Percentiles rank a stretch among this genome's conserved stretches.
phyloP scores from a whole-genome alignment of 768 basidiomycete species.

The Panellus pusillus region DNA sequence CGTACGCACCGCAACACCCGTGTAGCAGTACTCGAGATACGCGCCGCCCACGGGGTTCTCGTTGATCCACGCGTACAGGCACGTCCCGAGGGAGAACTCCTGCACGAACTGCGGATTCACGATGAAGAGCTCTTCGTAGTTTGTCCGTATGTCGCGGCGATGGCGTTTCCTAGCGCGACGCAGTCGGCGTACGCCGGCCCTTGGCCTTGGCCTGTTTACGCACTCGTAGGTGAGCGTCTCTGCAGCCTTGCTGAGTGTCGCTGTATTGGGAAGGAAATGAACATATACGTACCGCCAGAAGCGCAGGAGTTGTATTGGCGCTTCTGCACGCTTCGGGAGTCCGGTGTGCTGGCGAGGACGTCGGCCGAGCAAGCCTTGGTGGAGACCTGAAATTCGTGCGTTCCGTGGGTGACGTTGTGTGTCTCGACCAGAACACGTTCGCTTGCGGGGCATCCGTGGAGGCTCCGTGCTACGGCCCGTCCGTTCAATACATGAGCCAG shows the following conservation, averaged over 20 bases:
- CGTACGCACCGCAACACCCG: neutral
- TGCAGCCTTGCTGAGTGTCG: neutral
- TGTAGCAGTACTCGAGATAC: conserved; percentile 1
- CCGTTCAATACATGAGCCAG: neutral
- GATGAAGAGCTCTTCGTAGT: neutral
- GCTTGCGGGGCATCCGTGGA: neutral
- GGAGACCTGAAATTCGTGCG: conserved; percentile 7
- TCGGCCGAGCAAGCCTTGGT: conserved; percentile 10
- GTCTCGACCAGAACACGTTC: conserved; percentile 3
- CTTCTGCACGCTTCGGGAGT: neutral
- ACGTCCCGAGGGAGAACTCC: conserved; percentile 13
- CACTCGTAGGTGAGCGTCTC: neutral
- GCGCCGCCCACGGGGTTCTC: conserved; percentile 6
- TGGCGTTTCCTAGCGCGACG: neutral
- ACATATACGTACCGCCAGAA: neutral
- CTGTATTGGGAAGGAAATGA: neutral
- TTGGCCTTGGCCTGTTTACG: neutral
- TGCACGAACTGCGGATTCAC: conserved; percentile 7
- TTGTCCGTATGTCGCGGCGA: too few species aligned
- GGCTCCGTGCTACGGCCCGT: neutral
- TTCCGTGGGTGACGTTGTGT: conserved; percentile 2
- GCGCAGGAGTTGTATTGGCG: neutral
- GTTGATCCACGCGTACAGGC: conserved; percentile 14
- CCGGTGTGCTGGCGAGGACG: neutral
- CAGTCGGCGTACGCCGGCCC: neutral